Conservation (phyloP, 2,329 filamentous ascomycete genomes). For the Byssothecium circinans region DNA sequence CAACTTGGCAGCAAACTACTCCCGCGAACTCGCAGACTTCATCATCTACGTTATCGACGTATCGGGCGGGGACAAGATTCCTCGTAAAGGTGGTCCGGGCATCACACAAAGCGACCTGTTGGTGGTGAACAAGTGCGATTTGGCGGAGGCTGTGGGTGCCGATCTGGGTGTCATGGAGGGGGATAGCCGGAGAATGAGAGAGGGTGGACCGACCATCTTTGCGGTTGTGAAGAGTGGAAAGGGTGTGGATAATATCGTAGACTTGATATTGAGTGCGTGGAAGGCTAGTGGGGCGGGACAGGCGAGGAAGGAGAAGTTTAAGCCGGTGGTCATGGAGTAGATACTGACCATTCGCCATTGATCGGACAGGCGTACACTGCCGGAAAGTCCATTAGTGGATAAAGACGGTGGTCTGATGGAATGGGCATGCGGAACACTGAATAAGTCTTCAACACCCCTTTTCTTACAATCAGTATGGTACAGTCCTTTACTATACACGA, state of each 20-base stretch:
- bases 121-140: constrained; percentile 95
- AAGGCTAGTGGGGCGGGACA: constrained; percentile 75
- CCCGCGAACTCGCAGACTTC: constrained; percentile 89
- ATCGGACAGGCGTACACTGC: too few relatives aligned
- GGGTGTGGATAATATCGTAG: constrained; percentile 82
- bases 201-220: constrained; percentile 93
- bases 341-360: constrained; percentile 1
- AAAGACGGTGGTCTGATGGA: too few relatives aligned
- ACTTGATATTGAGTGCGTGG: constrained; percentile 89
- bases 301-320: constrained; percentile 38
- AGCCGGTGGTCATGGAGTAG: constrained; percentile 38
- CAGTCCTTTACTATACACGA: too few relatives aligned
- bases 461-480: too few relatives aligned
- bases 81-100: constrained; percentile 90
- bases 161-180: constrained; percentile 93
- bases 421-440: too few relatives aligned
- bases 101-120: constrained; percentile 95
- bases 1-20: constrained; percentile 97
- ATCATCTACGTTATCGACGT: constrained; percentile 99
- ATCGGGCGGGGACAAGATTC: constrained; percentile 93
- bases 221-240: constrained; percentile 94
- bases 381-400: too few relatives aligned
- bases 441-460: too few relatives aligned
- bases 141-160: constrained; percentile 86
- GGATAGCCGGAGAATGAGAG: constrained; percentile 89